Conservation (phyloP, 75 land plant genomes). For the Larix kaempferi region DNA sequence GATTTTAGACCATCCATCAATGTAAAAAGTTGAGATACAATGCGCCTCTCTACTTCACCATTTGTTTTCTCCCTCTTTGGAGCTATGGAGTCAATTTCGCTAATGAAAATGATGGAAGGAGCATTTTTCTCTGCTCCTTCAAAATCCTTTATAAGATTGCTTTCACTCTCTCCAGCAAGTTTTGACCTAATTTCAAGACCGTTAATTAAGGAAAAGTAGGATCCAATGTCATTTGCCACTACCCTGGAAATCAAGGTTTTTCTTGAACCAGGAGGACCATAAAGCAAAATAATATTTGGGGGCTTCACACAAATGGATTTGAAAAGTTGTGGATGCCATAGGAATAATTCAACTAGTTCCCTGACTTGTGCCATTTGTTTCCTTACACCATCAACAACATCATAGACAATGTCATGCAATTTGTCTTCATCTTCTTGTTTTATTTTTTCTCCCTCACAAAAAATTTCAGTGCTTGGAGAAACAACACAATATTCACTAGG, state of each 20-base stretch:
- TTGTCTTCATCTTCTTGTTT: conserved; percentile 16
- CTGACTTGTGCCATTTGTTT: too few species aligned
- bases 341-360: too few species aligned
- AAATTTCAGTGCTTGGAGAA: too few species aligned
- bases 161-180: conserved; percentile 14
- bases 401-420: conserved; percentile 11
- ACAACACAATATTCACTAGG: too few species aligned
- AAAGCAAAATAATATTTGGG: background rate
- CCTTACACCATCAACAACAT: too few species aligned
- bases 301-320: conserved; percentile 5
- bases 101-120: background rate
- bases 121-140: conserved; percentile 15
- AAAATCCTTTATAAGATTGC: conserved; percentile 11
- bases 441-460: conserved; percentile 28
- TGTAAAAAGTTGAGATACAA: background rate
- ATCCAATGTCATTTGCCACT: conserved; percentile 15
- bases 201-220: conserved; percentile 8
- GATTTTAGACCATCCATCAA: too few species aligned
- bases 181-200: conserved; percentile 20
- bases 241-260: background rate
- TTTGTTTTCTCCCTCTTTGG: background rate
- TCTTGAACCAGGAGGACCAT: conserved; percentile 18
- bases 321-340: background rate
- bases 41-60: conserved; percentile 16
- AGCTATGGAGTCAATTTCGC: too few species aligned